Percentiles rank a stretch among this genome's conserved stretches.
Evolutionary conservation across 2,329 filamentous ascomycete species (phyloP).

Genomic region (Myriosclerotinia duriaeana): DNA sequence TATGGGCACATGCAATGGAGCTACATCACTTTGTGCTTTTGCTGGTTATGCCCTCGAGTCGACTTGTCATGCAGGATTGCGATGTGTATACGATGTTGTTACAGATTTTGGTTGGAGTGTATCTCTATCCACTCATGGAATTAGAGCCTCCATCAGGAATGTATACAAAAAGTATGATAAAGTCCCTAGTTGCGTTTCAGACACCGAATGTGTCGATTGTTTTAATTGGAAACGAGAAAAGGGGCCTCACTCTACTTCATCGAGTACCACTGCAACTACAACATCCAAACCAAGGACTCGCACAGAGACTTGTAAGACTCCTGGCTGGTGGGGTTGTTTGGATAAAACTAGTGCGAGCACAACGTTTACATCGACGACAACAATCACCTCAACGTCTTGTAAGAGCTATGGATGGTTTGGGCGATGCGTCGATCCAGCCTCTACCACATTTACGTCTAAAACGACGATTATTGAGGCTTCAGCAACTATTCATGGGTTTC

Average conservation of each 20-base stretch:
- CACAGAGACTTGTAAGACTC: constrained; percentile 82
- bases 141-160: constrained; percentile 78
- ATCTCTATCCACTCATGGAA: constrained; percentile 84
- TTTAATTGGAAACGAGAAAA: constrained; percentile 91
- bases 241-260: constrained; percentile 75
- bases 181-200: constrained; percentile 70
- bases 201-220: constrained; percentile 80
- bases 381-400: constrained; percentile 20
- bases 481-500: background rate
- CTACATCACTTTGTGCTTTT: constrained; percentile 78
- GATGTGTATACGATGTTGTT: constrained; percentile 89
- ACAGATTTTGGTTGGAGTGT: constrained; percentile 87
- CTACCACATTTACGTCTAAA: constrained; percentile 14
- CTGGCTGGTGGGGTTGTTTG: constrained; percentile 69
- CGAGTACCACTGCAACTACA: constrained; percentile 58
- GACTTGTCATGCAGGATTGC: constrained; percentile 77
- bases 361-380: constrained; percentile 36
- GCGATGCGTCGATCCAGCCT: constrained; percentile 8
- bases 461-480: constrained; percentile 22
- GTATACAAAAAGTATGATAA: constrained; percentile 78
- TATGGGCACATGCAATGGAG: constrained; percentile 86
- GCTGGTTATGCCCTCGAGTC: constrained; percentile 89
- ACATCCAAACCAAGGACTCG: constrained; percentile 60
- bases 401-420: constrained; percentile 30
- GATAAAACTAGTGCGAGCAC: constrained; percentile 36